Evolutionary conservation across 805 yeast species (phyloP), one percentile per base, ranked within the genome.

Genomic region (Ogataea naganishii): DNA sequence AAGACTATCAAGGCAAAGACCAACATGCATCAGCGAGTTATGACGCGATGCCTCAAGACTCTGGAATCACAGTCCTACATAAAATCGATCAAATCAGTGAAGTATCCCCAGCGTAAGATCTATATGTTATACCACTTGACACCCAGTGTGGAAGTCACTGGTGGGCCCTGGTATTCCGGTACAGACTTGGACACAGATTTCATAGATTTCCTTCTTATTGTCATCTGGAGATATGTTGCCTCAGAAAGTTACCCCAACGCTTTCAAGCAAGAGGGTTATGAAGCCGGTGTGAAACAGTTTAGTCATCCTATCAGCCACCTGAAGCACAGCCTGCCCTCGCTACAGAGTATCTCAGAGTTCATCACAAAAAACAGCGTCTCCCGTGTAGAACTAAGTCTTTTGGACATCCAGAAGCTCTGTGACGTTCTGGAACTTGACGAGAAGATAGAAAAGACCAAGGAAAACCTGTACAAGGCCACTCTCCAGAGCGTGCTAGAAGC

Each of bases 91-190:
- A 89, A 92, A 51, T 75, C 84, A 15, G 97, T 92, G 19, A 89
- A 83, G 35, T 52, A 72, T 53, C 96, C 97, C 10, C 89, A 96
- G 1, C 69, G 98, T 40, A 92, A 92, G 49, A 89, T 92, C 20
- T 94, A 89, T 56, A 92, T 92, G 97, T 66, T 92, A 31, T 89
- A 88, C 51, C 78, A 84, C 48, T 62, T 92, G 41, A 95, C 86
- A 51, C 98, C 98, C 5, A 80, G 94, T 3, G 78, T 84, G 19
- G 97, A 89, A 41, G 92, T 92, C 22, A 92, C 97, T 0, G 98
- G 98, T 40, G 98, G 98, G 5, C 97, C 97, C 4, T 92, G 98
- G 98, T 92, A 88, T 51, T 86, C 96, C 0, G 98, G 92, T 51
- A 76, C 88, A 20, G 97, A 92, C 55, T 65, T 92, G 34, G 98